These are phyloP conservation scores for Trichoderma afroharzianum DNA, from an alignment of 2,329 filamentous ascomycete genomes.

Conservation along the genomic window DNA sequence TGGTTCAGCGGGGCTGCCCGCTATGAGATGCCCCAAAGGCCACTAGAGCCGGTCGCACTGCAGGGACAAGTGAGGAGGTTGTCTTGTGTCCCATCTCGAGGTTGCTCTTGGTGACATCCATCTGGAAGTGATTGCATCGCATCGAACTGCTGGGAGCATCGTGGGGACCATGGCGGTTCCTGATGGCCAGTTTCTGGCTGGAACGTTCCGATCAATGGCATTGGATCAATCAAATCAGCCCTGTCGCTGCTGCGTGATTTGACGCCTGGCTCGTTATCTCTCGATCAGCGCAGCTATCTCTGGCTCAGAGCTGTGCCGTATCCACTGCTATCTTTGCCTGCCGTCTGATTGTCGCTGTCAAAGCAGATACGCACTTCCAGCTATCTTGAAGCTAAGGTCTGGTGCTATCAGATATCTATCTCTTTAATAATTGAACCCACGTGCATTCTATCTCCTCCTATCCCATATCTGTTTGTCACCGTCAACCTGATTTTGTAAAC, in stretches of 20 bases:
- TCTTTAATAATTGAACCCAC: not conserved
- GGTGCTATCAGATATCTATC: not conserved
- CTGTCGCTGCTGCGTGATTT: not conserved
- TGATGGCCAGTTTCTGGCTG: not conserved
- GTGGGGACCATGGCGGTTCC: not conserved
- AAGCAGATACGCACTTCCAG: not conserved
- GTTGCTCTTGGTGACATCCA: slow-evolving; percentile 1
- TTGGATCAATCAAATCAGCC: not conserved
- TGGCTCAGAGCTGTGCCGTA: not conserved
- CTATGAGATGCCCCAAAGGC: not conserved
- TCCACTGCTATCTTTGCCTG: slow-evolving; percentile 3
- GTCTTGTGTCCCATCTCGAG: not conserved
- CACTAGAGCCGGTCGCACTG: slow-evolving; percentile 16
- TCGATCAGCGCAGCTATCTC: not conserved
- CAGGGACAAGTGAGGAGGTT: slow-evolving; percentile 7
- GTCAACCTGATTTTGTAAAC: not conserved
- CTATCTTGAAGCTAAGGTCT: not conserved
- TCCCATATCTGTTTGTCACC: not conserved
- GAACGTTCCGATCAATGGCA: not conserved
- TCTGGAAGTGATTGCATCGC: not conserved
- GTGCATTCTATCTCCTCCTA: not conserved
- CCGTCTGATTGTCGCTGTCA: not conserved
- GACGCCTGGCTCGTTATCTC: not conserved
- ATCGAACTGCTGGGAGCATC: not conserved
- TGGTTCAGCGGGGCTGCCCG: not conserved